Evolutionary conservation across 257 asterid genomes (phyloP).

Genomic region (Solanum dulcamara): DNA sequence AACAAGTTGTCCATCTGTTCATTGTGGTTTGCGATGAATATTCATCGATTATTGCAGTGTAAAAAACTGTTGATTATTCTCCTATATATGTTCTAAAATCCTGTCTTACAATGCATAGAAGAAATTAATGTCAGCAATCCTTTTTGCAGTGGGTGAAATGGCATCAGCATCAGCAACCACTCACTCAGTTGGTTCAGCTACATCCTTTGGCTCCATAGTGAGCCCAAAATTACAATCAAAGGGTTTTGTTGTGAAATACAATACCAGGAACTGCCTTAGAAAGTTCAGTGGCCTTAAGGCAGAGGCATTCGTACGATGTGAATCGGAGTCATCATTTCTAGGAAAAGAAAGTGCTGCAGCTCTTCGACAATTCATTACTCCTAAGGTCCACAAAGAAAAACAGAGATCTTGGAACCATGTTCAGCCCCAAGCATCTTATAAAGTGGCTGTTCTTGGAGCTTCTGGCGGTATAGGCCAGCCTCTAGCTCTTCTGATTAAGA

Average conservation of each 20-base stretch:
- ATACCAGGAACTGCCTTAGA: not conserved
- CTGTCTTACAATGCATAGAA: not conserved
- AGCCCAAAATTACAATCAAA: constrained; percentile 3
- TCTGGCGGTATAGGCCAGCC: constrained; percentile 15
- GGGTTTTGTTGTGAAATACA: not conserved
- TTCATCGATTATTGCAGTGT: not conserved
- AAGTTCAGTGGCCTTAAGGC: constrained; percentile 4
- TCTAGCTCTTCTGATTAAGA: constrained; percentile 8
- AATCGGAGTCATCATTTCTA: not conserved
- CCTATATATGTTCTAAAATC: not conserved
- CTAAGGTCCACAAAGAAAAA: not conserved
- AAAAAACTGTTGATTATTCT: not conserved
- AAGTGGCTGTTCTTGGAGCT: constrained; percentile 12
- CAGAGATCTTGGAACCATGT: not conserved
- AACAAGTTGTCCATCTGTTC: not conserved
- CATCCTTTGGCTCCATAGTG: not conserved
- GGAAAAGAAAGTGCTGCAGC: not conserved
- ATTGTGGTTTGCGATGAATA: not conserved
- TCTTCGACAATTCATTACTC: not conserved
- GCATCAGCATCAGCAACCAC: constrained; percentile 11
- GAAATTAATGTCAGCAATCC: not conserved
- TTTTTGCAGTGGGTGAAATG: constrained; percentile 1
- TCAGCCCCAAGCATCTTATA: constrained; percentile 6
- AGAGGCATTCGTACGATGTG: not conserved
- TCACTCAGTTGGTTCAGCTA: constrained; percentile 4